phyloP scores from a whole-genome alignment of 768 basidiomycete species.

The Russula olivacea region DNA sequence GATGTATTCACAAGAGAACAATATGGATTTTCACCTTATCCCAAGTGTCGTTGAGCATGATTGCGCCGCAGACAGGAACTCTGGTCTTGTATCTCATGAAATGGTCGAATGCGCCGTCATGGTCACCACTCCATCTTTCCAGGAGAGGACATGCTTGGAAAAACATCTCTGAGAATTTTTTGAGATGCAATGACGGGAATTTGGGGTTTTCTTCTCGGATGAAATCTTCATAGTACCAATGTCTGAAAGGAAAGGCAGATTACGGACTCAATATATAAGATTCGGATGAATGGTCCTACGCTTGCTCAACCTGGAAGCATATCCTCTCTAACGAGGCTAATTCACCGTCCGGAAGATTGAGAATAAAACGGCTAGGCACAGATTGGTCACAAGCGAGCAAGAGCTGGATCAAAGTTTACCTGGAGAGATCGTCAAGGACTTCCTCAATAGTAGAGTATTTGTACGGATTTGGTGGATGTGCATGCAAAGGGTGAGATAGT shows the following conservation, averaged over 20 bases:
- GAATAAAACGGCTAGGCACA: constrained; percentile 75
- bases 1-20: constrained; percentile 16
- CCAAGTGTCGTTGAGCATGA: constrained; percentile 87
- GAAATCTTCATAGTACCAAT: constrained; percentile 99
- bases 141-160: constrained; percentile 81
- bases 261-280: constrained; percentile 14
- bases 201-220: constrained; percentile 85
- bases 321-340: constrained; percentile 85
- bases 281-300: constrained; percentile 50
- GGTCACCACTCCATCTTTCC: constrained; percentile 76
- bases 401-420: constrained; percentile 41
- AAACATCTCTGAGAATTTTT: constrained; percentile 89
- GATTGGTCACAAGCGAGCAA: constrained; percentile 21
- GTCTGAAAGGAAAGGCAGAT: constrained; percentile 44
- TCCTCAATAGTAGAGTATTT: constrained; percentile 63
- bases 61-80: constrained; percentile 96
- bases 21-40: constrained; percentile 64
- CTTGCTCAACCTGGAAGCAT: constrained; percentile 99
- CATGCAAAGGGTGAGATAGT: constrained; percentile 41
- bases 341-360: constrained; percentile 94
- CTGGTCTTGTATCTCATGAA: constrained; percentile 97
- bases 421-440: constrained; percentile 86
- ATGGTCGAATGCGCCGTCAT: constrained; percentile 77
- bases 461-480: constrained; percentile 54
- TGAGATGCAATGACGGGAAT: constrained; percentile 82